These are phyloP conservation scores for Dryas drummondii DNA, from an alignment of 306 rosid genomes.

Conservation along the genomic window DNA sequence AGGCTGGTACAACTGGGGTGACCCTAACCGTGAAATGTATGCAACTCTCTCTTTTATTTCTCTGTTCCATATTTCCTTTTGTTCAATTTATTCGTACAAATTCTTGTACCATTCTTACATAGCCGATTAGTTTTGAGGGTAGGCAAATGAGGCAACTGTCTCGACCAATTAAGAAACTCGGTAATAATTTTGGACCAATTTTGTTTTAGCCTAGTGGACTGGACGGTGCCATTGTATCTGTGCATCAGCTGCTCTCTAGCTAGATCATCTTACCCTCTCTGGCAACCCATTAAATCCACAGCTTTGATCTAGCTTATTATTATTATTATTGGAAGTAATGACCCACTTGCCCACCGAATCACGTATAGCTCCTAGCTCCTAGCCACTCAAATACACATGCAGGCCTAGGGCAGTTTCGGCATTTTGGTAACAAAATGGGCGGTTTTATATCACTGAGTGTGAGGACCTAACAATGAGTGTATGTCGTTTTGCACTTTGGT, in stretches of 20 bases:
- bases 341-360: background rate
- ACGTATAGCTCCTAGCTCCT: background rate
- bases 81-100: background rate
- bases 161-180: too few species aligned
- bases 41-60: background rate
- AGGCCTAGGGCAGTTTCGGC: constrained; percentile 1
- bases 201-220: too few species aligned
- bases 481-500: constrained; percentile 16
- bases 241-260: too few species aligned
- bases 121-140: too few species aligned
- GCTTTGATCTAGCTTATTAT: too few species aligned
- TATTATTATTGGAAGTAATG: background rate
- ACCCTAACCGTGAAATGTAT: constrained; percentile 88
- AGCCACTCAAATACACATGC: background rate
- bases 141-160: too few species aligned
- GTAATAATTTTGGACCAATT: too few species aligned
- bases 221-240: too few species aligned
- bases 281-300: too few species aligned
- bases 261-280: too few species aligned
- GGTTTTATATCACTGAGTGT: background rate
- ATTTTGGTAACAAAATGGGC: constrained; percentile 17
- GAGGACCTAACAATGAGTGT: constrained; percentile 15
- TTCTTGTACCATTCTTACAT: too few species aligned
- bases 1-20: constrained; percentile 99
- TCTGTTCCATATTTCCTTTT: too few species aligned